A percentile compares a stretch with the other conserved stretches of the same genome.
phyloP scores from a whole-genome alignment of 2,329 filamentous ascomycete species.

The Penicillium sp. region DNA sequence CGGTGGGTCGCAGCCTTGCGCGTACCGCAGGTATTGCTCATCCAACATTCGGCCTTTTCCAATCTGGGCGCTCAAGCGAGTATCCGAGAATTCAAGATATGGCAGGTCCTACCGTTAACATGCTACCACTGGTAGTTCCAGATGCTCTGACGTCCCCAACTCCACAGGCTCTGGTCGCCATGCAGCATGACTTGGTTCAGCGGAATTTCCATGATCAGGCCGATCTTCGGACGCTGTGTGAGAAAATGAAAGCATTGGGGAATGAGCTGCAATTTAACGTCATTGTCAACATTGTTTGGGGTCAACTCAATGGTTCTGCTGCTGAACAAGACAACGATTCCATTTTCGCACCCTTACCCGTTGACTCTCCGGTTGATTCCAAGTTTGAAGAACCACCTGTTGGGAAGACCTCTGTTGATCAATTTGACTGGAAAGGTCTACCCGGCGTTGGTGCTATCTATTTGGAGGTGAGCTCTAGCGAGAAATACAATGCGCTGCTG shows the following conservation, averaged over 20 bases:
- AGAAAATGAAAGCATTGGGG: not conserved
- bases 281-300: slow-evolving; percentile 6
- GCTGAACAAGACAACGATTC: not conserved
- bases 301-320: not conserved
- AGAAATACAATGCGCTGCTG: not conserved
- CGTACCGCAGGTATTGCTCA: not conserved
- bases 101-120: not conserved
- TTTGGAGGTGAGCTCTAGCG: slow-evolving; percentile 1
- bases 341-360: not conserved
- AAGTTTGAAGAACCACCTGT: not conserved
- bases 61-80: slow-evolving; percentile 2
- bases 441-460: not conserved
- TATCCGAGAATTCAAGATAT: not conserved
- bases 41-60: slow-evolving; percentile 5
- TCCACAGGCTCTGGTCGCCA: not conserved
- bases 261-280: slow-evolving; percentile 2
- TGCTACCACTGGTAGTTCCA: not conserved
- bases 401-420: not conserved
- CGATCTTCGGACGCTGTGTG: not conserved
- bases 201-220: not conserved
- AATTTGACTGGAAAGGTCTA: not conserved
- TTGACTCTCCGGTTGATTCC: not conserved
- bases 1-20: not conserved
- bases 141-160: not conserved
- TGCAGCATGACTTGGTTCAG: slow-evolving; percentile 1